Conservation (phyloP, 768 basidiomycete species). For the Russula emetica region DNA sequence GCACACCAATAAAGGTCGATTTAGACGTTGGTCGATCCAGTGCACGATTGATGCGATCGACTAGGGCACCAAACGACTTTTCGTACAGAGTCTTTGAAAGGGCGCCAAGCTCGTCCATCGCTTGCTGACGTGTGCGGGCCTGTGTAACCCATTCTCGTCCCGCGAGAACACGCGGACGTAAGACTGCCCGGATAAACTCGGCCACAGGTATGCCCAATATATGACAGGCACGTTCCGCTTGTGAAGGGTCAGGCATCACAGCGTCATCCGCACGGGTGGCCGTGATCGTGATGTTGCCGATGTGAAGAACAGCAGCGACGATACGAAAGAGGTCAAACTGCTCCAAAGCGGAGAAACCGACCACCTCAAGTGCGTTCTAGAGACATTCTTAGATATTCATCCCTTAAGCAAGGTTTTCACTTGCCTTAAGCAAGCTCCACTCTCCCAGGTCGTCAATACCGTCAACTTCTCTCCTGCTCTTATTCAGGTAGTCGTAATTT, state of each 20-base stretch:
- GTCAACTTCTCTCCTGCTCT: conserved; percentile 86
- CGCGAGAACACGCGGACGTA: conserved; percentile 87
- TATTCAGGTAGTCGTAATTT: conserved; percentile 88
- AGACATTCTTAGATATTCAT: conserved; percentile 11
- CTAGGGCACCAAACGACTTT: conserved; percentile 90
- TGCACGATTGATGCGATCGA: conserved; percentile 92
- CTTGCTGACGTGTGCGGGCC: conserved; percentile 85
- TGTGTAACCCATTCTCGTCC: conserved; percentile 97
- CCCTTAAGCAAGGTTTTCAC: conserved; percentile 19
- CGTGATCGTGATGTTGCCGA: conserved; percentile 86
- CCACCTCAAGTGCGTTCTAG: conserved; percentile 78
- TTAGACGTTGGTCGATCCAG: conserved; percentile 90
- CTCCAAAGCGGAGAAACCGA: conserved; percentile 81
- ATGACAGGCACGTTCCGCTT: conserved; percentile 87
- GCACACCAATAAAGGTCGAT: conserved; percentile 92
- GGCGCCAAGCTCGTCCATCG: conserved; percentile 84
- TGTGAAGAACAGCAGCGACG: conserved; percentile 88
- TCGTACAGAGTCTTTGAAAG: conserved; percentile 96
- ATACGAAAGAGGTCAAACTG: conserved; percentile 93
- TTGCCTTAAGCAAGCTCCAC: conserved; percentile 74
- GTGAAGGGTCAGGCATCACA: conserved; percentile 70
- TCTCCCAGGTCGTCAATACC: conserved; percentile 91
- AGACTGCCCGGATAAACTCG: conserved; percentile 84
- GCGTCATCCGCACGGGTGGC: conserved; percentile 78
- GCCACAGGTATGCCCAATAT: conserved; percentile 82